phyloP scores from a whole-genome alignment of 2,329 filamentous ascomycete genomes.

The Neoscytalidium dimidiatum region DNA sequence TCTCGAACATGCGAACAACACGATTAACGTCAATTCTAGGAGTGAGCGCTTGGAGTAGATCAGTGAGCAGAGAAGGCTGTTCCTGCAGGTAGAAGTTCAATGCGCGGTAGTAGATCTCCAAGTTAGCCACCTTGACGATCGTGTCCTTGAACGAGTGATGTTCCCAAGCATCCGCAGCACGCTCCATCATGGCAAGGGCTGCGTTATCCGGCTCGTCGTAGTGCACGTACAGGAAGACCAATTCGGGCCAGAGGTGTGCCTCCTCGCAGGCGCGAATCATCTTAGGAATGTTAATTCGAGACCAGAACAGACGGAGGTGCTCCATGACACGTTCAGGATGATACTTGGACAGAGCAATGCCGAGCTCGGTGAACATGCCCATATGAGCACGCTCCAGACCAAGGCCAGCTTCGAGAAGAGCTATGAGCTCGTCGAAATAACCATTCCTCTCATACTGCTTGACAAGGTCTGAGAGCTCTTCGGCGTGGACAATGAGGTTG shows the following conservation, averaged over 20 bases:
- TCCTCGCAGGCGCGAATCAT: conserved; percentile 92
- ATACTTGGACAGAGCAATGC: conserved; percentile 90
- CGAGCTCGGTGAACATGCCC: conserved; percentile 95
- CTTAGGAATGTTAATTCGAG: conserved; percentile 95
- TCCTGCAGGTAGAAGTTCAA: conserved; percentile 98
- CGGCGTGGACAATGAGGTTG: conserved; percentile 95
- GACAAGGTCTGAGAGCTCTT: conserved; percentile 89
- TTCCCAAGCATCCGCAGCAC: conserved; percentile 96
- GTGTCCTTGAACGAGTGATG: conserved; percentile 99
- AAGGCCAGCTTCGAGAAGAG: conserved; percentile 89
- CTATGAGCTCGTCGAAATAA: conserved; percentile 98
- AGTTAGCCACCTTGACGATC: conserved; percentile 92
- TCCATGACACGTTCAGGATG: conserved; percentile 97
- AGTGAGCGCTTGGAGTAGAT: conserved; percentile 89
- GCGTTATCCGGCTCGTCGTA: conserved; percentile 99
- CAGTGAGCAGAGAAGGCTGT: conserved; percentile 93
- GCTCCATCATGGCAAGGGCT: conserved; percentile 95
- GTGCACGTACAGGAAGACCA: conserved; percentile 97
- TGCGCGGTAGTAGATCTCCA: conserved; percentile 98
- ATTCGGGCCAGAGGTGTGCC: conserved; percentile 93
- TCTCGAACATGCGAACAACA: conserved; percentile 98
- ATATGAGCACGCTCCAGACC: conserved; percentile 72
- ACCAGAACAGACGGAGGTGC: conserved; percentile 98
- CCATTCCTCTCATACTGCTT: conserved; percentile 96
- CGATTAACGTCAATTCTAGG: conserved; percentile 95